Base-by-base conservation (phyloP, 352 stramenopile genomes). In the Pythium brachiatum region DNA sequence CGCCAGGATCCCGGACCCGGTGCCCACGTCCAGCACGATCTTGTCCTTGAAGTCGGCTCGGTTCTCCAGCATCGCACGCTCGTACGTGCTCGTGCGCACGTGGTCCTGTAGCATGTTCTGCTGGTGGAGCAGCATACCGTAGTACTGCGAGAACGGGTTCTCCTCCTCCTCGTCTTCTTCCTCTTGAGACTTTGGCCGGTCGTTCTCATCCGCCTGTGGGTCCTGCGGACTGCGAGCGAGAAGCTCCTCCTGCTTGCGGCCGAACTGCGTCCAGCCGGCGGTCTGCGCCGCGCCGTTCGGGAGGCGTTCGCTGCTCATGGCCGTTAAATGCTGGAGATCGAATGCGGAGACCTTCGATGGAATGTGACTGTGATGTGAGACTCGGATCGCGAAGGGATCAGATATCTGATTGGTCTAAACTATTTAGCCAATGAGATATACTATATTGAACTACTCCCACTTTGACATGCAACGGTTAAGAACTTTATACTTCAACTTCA, bases 61-160 rank as follows among this genome's bases (percentile, higher is more conserved):
- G 73, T 99, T 99, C 27, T 96, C 88, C 34, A 99, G 81, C 79
- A 99, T 99, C 12, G 97, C 97, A 36, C 89, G 81, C 70, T 99
- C 95, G 81, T 99, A 99, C 7, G 97, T 98, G 52, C 96, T 96
- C 74, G 99, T 99, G 36, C 98, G 94, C 59, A 98, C 95, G 68
- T 98, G 90, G 77, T 99, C 98, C 62, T 98, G 97, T 18, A 99
- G 86, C 98, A 99, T 99, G 76, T 99, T 98, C 71, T 99, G 99
- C 72, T 99, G 98, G 78, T 99, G 98, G 56, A 95, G 67, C n/a
- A 98, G 83, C 88, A 96, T 93, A 16, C 90, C 90, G 68, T 98
- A 98, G 72, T 97, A 98, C 73, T 96, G 83, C 46, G 92, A 97
- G 72, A 97, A 98, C 48, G 92, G 92, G 73, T 98, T 96, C 56